These are phyloP conservation scores for Penicillium sclerotiorum DNA, from an alignment of 2,329 filamentous ascomycete genomes.

Conservation along the genomic window DNA sequence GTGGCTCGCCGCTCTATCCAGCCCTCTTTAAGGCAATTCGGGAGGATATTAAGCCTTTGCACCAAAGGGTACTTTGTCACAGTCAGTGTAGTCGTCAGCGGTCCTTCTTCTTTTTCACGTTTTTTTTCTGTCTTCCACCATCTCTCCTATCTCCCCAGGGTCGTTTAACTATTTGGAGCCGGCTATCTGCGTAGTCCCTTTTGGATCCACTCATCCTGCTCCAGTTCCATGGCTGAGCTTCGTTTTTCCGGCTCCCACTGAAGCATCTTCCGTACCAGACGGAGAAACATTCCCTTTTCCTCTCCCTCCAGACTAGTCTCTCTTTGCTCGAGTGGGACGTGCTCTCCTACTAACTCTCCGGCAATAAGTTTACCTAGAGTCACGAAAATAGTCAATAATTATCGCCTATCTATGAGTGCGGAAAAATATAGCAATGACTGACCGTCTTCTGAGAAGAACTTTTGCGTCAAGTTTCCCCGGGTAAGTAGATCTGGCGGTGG, in stretches of 20 bases:
- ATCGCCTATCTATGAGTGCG: not conserved
- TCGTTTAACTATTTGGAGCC: too few species aligned
- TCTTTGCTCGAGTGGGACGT: constrained; percentile 34
- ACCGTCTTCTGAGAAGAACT: constrained; percentile 47
- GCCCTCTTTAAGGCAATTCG: too few species aligned
- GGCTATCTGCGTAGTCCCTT: too few species aligned
- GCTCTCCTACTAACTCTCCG: constrained; percentile 23
- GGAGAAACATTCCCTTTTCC: constrained; percentile 34
- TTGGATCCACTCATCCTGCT: constrained; percentile 35
- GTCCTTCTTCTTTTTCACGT: too few species aligned
- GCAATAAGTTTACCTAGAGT: constrained; percentile 31
- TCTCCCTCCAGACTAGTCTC: constrained; percentile 41
- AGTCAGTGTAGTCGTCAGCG: too few species aligned
- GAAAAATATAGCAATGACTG: constrained; percentile 10
- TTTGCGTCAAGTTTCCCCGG: constrained; percentile 31
- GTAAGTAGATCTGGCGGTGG: constrained; percentile 43
- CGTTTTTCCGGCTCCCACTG: constrained; percentile 37
- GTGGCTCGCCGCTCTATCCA: too few species aligned
- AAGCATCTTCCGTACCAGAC: constrained; percentile 40
- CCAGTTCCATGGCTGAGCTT: constrained; percentile 33
- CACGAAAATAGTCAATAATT: constrained; percentile 4
- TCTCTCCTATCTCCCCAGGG: too few species aligned
- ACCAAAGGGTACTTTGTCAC: too few species aligned
- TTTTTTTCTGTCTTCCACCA: too few species aligned
- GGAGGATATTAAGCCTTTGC: too few species aligned